phyloP scores from a whole-genome alignment of 2,329 filamentous ascomycete genomes.

The Ophiocordyceps polyrhachis-furcata region DNA sequence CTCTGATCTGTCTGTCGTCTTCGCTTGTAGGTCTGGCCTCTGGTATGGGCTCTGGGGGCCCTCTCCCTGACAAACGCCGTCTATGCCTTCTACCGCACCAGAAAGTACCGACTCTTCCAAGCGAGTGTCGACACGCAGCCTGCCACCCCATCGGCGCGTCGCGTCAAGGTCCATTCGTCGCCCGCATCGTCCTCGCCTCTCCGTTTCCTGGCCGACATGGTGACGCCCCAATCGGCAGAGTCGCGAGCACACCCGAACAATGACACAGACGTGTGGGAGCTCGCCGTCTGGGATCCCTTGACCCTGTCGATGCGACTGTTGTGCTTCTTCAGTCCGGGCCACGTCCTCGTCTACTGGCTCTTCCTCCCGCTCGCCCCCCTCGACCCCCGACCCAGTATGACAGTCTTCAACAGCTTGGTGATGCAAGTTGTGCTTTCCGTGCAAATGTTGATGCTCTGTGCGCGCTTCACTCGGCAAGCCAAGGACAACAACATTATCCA shows the following conservation, averaged over 20 bases:
- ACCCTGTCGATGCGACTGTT: conserved; percentile 68
- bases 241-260: conserved; percentile 70
- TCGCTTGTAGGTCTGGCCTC: conserved; percentile 37
- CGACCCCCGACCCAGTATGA: conserved; percentile 69
- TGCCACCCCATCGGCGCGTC: conserved; percentile 66
- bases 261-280: conserved; percentile 79
- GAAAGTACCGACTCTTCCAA: conserved; percentile 84
- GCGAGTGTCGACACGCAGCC: conserved; percentile 58
- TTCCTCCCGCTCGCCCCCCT: conserved; percentile 61
- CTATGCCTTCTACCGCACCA: conserved; percentile 64
- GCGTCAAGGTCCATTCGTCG: conserved; percentile 75
- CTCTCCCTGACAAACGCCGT: conserved; percentile 59
- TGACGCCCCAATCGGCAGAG: conserved; percentile 54
- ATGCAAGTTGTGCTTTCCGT: conserved; percentile 56
- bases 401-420: conserved; percentile 65
- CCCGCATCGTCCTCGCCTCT: conserved; percentile 63
- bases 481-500: conserved; percentile 75
- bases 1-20: conserved; percentile 1
- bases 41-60: conserved; percentile 49
- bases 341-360: conserved; percentile 78
- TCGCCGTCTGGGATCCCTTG: conserved; percentile 83
- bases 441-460: conserved; percentile 57
- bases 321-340: conserved; percentile 81
- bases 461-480: conserved; percentile 61
- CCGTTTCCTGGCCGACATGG: conserved; percentile 48